Evolutionary conservation across 805 yeast species (phyloP), one percentile per base, ranked within the genome.

Genomic region (Torulaspora gathmanii): DNA sequence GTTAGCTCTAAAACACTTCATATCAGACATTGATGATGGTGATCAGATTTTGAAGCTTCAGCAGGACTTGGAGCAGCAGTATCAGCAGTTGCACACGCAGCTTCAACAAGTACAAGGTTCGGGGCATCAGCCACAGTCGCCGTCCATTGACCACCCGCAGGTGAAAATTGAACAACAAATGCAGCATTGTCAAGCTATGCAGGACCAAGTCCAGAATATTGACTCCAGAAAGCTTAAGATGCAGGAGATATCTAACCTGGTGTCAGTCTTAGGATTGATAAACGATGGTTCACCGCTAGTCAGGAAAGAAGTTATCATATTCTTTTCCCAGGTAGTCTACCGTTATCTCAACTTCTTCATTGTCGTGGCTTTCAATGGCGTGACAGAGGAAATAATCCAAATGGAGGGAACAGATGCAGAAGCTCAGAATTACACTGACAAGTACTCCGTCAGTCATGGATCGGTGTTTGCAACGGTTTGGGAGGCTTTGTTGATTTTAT

Each of bases 201-300:
- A 58, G 33, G 35, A 50, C 25, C 63, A 56, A 38, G 35, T 65
- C 29, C 64, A 61, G 50, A 57, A 46, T 35, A 53, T 62, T 28
- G 66, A 64, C 34, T 47, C 63, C 19, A 61, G 67, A 42, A 84
- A 78, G 50, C 61, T 82, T 47, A 79, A 74, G 55, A 79, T 78
- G 47, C 86, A 82, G 53, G 95, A 88, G 55, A 70, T 83, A 16
- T 77, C 76, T 43, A 69, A 89, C 29, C 86, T 95, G 1, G 75
- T 80, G 47, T 78, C 82, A 0, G 78, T 88, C 0, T 63, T 90
- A 25, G 71, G 78, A 11, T 66, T 86, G 25, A 74, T 88, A 2
- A 83, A 85, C 37, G 98, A 93, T 66, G 98, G 95, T 0, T 86
- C 96, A 0, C 80, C 95, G 0, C 68, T 91, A 53, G 96, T 93